These are phyloP conservation scores for Eucalyptus lansdowneana DNA, from an alignment of 345 rosid genomes.

Conservation along the genomic window DNA sequence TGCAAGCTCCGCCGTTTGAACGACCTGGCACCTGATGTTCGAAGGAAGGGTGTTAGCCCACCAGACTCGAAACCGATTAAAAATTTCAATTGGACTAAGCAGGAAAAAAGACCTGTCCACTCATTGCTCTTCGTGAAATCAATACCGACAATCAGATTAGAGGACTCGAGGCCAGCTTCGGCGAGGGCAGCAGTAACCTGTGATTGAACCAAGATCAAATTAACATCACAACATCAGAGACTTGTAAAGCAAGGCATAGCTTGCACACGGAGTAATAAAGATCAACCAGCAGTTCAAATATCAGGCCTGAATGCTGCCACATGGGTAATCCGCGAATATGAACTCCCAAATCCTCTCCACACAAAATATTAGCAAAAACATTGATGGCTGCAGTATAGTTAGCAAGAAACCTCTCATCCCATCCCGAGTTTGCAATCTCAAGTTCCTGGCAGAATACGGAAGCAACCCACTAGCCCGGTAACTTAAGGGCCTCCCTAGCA, in stretches of 20 bases:
- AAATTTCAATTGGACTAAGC: background rate
- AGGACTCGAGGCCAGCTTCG: conserved; percentile 88
- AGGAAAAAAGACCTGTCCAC: conserved; percentile 63
- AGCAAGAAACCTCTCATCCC: background rate
- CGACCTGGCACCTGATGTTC: conserved; percentile 26
- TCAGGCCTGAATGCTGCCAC: background rate
- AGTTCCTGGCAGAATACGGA: background rate
- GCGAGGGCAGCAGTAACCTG: conserved; percentile 82
- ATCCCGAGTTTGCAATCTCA: background rate
- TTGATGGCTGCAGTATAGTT: background rate
- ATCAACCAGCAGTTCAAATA: background rate
- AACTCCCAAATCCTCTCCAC: background rate
- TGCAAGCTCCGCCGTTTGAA: conserved; percentile 28
- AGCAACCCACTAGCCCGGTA: background rate
- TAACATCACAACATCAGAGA: background rate
- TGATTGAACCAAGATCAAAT: background rate
- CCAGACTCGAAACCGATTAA: background rate
- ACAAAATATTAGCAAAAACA: background rate
- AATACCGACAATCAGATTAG: conserved; percentile 86
- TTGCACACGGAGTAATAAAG: background rate
- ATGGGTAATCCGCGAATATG: background rate
- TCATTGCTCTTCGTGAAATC: conserved; percentile 98
- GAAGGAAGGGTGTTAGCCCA: background rate
- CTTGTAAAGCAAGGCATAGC: background rate
- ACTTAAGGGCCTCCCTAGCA: background rate